Evolutionary conservation across 2,329 filamentous ascomycete genomes (phyloP), one percentile per base, ranked within the genome.

Genomic region (Cylindrodendrum hubeiense): DNA sequence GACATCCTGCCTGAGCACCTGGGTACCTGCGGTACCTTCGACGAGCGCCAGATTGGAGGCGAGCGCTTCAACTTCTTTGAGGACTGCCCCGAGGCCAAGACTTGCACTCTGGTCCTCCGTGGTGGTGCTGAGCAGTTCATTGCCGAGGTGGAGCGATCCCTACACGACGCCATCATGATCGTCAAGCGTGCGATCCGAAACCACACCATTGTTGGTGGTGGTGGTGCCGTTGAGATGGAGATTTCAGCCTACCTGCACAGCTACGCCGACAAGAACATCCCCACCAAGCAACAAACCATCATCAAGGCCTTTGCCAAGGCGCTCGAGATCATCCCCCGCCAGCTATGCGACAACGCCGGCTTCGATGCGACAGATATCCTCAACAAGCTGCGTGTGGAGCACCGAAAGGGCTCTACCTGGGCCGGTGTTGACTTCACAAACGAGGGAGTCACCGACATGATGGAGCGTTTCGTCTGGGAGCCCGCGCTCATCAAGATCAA

Each of bases 131-230:
- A 99, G 85, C 96, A 99, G 81, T 99, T 99, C 84, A 99, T 99
- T 75, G 96, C 96, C 63, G 96, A 99, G 81, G 96, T 98, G 2
- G 96, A 99, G 86, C 93, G 96, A 70, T 97, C 94, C 78, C 88
- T 99, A 71, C 96, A 99, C 86, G 96, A 99, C 77, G 96, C 96
- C 74, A 98, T 99, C 82, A 99, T 99, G 96, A 97, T 99, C 76
- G 96, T 99, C 78, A 98, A 98, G 89, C 94, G 97, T 67, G 94
- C 96, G 28, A 94, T 98, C 81, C 94, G 93, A 85, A 97, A 98
- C 86, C 91, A 91, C 77, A 93, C 89, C 78, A 97, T 99, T 71
- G 96, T 99, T 26, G 96, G 95, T 49, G 96, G 96, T 75, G 96
- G 96, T 74, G 96, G 96, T 79, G 95, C 96, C 19, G 90, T 87